phyloP scores from a whole-genome alignment of 2,329 filamentous ascomycete genomes.

The Lachnellula suecica region DNA sequence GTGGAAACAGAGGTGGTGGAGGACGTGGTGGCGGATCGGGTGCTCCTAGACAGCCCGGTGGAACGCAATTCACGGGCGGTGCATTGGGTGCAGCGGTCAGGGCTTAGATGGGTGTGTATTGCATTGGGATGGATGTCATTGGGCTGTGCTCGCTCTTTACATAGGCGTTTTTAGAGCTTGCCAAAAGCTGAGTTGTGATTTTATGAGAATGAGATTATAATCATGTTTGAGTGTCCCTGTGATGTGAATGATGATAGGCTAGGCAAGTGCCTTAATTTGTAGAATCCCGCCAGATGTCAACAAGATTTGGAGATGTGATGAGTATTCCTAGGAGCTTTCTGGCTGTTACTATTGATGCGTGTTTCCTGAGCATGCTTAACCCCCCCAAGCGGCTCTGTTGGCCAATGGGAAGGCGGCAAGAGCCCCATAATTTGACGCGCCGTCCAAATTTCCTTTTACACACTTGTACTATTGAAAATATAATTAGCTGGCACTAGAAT shows the following conservation, averaged over 20 bases:
- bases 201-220: slow-evolving; percentile 6
- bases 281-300: too few relatives aligned
- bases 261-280: neutral
- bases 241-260: neutral
- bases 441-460: too few relatives aligned
- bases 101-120: slow-evolving; percentile 43
- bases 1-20: slow-evolving; percentile 56
- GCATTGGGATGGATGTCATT: slow-evolving; percentile 32
- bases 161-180: slow-evolving; percentile 34
- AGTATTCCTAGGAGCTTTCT: too few relatives aligned
- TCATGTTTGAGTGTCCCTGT: neutral
- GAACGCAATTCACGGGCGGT: slow-evolving; percentile 80
- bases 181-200: slow-evolving; percentile 27
- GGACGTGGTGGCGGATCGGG: slow-evolving; percentile 59
- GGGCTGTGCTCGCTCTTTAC: slow-evolving; percentile 27
- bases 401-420: too few relatives aligned
- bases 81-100: slow-evolving; percentile 70
- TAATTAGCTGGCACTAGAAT: too few relatives aligned
- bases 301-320: too few relatives aligned
- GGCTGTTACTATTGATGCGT: too few relatives aligned
- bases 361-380: too few relatives aligned
- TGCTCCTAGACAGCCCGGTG: slow-evolving; percentile 65
- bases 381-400: too few relatives aligned
- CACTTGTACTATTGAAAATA: too few relatives aligned
- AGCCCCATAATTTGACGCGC: too few relatives aligned